These are phyloP conservation scores for Aspergillus aculeatinus DNA, from an alignment of 2,329 filamentous ascomycete species.

Conservation along the genomic window DNA sequence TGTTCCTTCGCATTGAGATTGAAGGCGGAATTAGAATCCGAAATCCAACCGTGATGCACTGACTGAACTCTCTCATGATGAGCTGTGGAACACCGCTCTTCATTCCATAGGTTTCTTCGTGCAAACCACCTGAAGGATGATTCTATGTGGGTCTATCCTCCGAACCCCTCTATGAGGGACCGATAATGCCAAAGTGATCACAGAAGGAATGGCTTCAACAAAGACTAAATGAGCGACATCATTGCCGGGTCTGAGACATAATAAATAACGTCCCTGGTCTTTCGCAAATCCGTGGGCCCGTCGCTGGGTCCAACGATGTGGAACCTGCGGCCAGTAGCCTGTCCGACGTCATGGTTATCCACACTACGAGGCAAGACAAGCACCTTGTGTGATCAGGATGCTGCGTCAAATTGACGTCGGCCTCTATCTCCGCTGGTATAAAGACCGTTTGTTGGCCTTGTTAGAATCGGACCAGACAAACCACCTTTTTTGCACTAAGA, in stretches of 20 bases:
- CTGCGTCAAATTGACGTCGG: constrained; percentile 25
- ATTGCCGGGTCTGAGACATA: background rate
- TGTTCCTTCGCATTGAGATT: background rate
- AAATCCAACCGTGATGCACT: background rate
- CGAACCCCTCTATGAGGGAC: too few relatives aligned
- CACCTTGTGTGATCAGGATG: background rate
- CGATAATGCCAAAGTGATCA: too few relatives aligned
- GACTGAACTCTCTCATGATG: too few relatives aligned
- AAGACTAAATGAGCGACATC: background rate
- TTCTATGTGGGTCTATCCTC: too few relatives aligned
- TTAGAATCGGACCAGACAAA: background rate
- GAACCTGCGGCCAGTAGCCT: background rate
- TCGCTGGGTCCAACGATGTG: background rate
- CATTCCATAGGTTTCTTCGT: too few relatives aligned
- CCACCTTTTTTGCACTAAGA: background rate
- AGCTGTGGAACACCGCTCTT: too few relatives aligned
- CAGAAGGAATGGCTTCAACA: too few relatives aligned
- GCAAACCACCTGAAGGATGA: too few relatives aligned
- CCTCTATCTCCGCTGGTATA: background rate
- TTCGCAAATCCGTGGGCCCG: background rate
- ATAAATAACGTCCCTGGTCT: background rate
- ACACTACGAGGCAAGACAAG: background rate
- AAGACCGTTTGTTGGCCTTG: background rate
- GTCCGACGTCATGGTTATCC: constrained; percentile 13
- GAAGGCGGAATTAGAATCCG: background rate